phyloP scores from a whole-genome alignment of 768 basidiomycete species.

The Amanita jacksonii region DNA sequence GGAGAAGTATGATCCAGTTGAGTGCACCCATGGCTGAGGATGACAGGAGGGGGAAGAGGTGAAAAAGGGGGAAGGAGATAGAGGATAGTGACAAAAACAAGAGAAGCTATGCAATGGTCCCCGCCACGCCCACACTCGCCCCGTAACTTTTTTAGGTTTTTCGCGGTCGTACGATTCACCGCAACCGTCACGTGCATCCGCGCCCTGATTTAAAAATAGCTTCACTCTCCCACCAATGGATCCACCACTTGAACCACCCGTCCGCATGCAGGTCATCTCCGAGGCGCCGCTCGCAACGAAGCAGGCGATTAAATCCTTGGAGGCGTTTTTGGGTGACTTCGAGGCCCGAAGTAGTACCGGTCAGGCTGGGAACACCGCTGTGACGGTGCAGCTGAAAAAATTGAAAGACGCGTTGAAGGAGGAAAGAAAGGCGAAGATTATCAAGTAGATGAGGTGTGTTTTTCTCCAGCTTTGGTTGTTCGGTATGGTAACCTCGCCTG shows the following conservation, averaged over 20 bases:
- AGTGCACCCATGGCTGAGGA: constrained; percentile 55
- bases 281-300: constrained; percentile 29
- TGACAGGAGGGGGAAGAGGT: no score
- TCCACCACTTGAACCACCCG: constrained; percentile 34
- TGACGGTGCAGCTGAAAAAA: constrained; percentile 52
- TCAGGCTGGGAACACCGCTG: constrained; percentile 43
- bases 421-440: constrained; percentile 24
- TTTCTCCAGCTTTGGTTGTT: no score
- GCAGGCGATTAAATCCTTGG: constrained; percentile 29
- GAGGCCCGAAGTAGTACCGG: constrained; percentile 31
- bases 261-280: constrained; percentile 32
- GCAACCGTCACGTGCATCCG: not conserved
- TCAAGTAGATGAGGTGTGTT: not conserved
- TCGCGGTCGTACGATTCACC: constrained; percentile 7
- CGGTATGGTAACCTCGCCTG: no score
- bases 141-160: not conserved
- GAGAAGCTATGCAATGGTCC: not conserved
- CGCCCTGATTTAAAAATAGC: no score
- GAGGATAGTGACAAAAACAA: not conserved
- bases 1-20: constrained; percentile 54
- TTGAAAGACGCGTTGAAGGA: constrained; percentile 42
- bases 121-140: no score
- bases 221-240: constrained; percentile 28
- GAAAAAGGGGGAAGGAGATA: not conserved
- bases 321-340: constrained; percentile 40